Base-by-base conservation (phyloP, 176 grass and related monocot genomes). In the Poa pratensis region DNA sequence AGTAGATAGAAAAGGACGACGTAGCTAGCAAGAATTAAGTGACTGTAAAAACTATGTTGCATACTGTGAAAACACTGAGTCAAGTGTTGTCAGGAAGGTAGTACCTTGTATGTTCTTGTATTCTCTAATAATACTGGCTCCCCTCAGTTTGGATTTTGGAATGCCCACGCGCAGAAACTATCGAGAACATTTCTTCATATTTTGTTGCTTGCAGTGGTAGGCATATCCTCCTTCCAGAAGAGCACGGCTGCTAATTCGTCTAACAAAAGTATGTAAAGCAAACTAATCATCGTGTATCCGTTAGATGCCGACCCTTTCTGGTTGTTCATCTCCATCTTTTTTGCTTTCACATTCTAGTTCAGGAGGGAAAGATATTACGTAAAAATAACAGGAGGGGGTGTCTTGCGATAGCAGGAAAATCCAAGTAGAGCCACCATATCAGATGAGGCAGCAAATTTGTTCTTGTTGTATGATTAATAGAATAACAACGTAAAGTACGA, bases 311-410 rank as follows among this genome's bases (percentile, higher is more conserved):
- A 5, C 42, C 6, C 26, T 52, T 24, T 86, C 42, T 61, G 64
- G 37, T 64, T 64, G 37, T 86, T 85, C 24, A 5, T 6, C 66
- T 59, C 55, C 76, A 62, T n/a, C 6, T 7, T 22, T 60, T 23
- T 23, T 52, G 1, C 78, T 71, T 65, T 46, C 69, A 48, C 64
- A 78, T 85, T 85, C 75, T 80, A 65, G 24, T 80, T 32, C 58
- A 30, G 24, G 23, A 64, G 35, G 54, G 37, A 70, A 85, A 35
- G 24, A 72, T 70, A 23, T 61, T 72, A 51, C 27, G 69, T 22
- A 71, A 50, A 7, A 9, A 50, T 72, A 59, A 80, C 13, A 60
- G 1, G 37, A 43, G 6, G 61, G 45, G 9, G 50, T 79, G 84
- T 71, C 65, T 73, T 14, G 54, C 8, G 72, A 60, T 54, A 64